Evolutionary conservation across 805 yeast species (phyloP).

Genomic region (Saturnispora mendoncae): DNA sequence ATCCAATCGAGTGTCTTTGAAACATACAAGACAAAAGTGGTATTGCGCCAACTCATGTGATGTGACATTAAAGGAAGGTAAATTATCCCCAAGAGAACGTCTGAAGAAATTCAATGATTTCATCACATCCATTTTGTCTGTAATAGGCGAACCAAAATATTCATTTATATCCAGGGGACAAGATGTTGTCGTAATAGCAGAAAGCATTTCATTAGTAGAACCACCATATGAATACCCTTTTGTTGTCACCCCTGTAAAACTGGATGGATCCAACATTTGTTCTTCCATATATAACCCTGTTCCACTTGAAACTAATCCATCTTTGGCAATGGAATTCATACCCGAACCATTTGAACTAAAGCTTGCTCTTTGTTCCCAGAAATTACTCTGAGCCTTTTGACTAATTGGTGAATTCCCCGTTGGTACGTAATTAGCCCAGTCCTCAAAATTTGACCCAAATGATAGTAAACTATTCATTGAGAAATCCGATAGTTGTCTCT

Average conservation of each 20-base stretch:
- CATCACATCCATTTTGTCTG: conserved; percentile 19
- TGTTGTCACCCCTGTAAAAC: no score
- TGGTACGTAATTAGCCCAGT: background rate
- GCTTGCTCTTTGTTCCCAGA: background rate
- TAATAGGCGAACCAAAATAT: conserved; percentile 24
- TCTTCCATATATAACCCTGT: no score
- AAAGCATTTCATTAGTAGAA: no score
- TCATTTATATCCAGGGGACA: conserved; percentile 20
- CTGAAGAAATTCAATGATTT: conserved; percentile 14
- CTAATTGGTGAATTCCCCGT: no score
- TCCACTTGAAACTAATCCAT: no score
- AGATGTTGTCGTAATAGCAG: no score
- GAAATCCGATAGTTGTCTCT: conserved; percentile 5
- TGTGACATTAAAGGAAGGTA: conserved; percentile 3
- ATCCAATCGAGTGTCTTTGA: conserved; percentile 74
- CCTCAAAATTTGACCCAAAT: background rate
- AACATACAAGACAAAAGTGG: conserved; percentile 54
- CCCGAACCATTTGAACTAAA: no score
- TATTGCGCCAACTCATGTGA: conserved; percentile 8
- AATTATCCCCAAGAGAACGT: conserved; percentile 1
- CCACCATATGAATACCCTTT: no score
- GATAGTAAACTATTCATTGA: conserved; percentile 4
- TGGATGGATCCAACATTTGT: no score
- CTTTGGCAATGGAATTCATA: no score
- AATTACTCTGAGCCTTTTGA: no score